Evolutionary conservation across 345 rosid genomes (phyloP), one percentile per base, ranked within the genome.

Genomic region (Lepidium sativum): DNA sequence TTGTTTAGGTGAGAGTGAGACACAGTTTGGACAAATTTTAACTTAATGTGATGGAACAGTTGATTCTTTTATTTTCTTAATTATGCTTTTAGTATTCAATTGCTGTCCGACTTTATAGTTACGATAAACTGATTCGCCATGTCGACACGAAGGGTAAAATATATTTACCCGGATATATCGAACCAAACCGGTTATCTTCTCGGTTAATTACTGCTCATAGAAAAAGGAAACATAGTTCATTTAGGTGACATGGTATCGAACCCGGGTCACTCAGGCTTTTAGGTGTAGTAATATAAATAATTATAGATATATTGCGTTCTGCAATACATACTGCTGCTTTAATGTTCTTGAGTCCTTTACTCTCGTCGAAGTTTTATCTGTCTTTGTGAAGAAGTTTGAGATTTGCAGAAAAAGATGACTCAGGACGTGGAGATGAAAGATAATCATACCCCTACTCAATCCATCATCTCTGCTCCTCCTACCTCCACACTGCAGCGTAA

Each of bases 371-470:
- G n/a, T n/a, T n/a, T n/a, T n/a, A n/a, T n/a, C n/a, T 16, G 14
- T 57, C 55, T 43, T 27, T 25, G 48, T 39, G 67, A 27, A 63
- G 48, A 52, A 37, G 23, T 34, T 4, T 20, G 64, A 23, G 72
- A 39, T 44, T 72, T 20, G 69, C 9, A n/a, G n/a, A n/a, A n/a
- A n/a, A 75, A 71, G 74, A 87, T 87, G 91, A 84, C 91, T 65
- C 92, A 83, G 75, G 95, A 89, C 55, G 86, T 92, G 18, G 98
- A 83, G 42, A 87, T 87, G 96, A 84, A 85, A 73, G 97, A 92
- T 42, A 76, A 75, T 15, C 78, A 80, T 8, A 81, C 88, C 16
- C 88, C 89, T 40, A 75, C 87, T 35, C 80, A 80, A 8, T 81
- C 92, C 5, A 50, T 61, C 12, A 39, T 79, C 39, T 70, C 95